Evolutionary conservation across 495 filamentous ascomycete species (phyloP).

Genomic region (Penicillium flavigenum): DNA sequence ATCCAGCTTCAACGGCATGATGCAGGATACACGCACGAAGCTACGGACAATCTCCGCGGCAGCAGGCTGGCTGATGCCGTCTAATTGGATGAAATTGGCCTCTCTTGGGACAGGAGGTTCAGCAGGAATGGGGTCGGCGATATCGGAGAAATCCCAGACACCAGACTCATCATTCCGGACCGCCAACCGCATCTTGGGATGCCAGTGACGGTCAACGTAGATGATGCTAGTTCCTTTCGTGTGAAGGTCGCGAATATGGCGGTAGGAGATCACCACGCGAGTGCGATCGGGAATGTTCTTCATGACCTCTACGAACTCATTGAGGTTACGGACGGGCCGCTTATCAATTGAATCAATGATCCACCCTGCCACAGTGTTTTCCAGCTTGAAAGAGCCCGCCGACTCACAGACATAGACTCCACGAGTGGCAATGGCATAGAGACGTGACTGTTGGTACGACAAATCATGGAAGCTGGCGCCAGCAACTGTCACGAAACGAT

Average conservation of each 20-base stretch:
- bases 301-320: constrained; percentile 90
- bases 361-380: constrained; percentile 88
- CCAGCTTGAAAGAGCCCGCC: constrained; percentile 90
- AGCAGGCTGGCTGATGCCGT: constrained; percentile 84
- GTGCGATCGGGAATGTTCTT: constrained; percentile 82
- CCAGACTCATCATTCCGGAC: constrained; percentile 88
- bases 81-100: constrained; percentile 86
- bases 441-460: constrained; percentile 91
- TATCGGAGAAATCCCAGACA: constrained; percentile 89
- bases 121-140: constrained; percentile 76
- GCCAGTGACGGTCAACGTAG: constrained; percentile 93
- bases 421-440: constrained; percentile 87
- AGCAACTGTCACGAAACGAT: constrained; percentile 90
- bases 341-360: constrained; percentile 90
- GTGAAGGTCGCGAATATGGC: constrained; percentile 92
- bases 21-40: constrained; percentile 89
- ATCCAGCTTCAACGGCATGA: constrained; percentile 93
- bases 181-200: constrained; percentile 87
- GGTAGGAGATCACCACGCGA: constrained; percentile 89
- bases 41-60: constrained; percentile 89
- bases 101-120: constrained; percentile 66
- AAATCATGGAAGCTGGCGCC: constrained; percentile 93
- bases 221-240: constrained; percentile 90
- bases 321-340: constrained; percentile 79
- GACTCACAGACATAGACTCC: constrained; percentile 96